Evolutionary conservation across 345 rosid species (phyloP), one percentile per base, ranked within the genome.

Genomic region (Cardamine occulta): DNA sequence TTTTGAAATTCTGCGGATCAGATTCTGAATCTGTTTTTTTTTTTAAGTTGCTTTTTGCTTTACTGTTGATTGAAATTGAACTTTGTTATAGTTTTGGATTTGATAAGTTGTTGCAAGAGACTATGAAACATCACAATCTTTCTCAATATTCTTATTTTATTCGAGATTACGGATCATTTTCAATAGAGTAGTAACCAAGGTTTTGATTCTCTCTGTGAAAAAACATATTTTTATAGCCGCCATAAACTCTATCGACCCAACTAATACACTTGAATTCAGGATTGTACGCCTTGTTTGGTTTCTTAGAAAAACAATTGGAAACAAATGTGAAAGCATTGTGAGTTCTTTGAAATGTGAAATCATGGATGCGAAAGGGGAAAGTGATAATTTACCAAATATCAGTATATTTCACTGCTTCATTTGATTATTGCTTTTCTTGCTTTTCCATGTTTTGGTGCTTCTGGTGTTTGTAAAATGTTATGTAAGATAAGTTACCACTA

Each of bases 401-500:
- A 28, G 18, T 19, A 65, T 31, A 40, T 21, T 19, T 17, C 32
- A 18, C 14, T 49, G 59, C 21, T 52, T 21, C 26, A 51, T 51
- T 39, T 51, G 29, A 5, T 56, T 7, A 3, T 56, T 29, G 12
- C 3, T 59, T 45, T 47, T 31, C 4, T 57, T 29, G 34, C 35
- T 71, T 71, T n/a, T 59, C 47, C 4, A 21, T 60, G 40, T 24
- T 35, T 10, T 35, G 66, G 45, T 42, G 14, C 23, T 37, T 37
- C 32, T 8, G 37, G 51, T 1, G 1, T 12, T 60, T 72, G 49
- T 60, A 12, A 2, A 35, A 8, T 60, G 37, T 13, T 44, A 31
- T 45, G 66, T 23, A 62, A 39, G 18, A 39, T 15, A 23, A 34
- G 24, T n/a, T 24, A 63, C 12, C 48, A 13, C 0, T 44, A 44